These are phyloP conservation scores for Sphaerosporella brunnea DNA, from an alignment of 495 filamentous ascomycete genomes.

Conservation along the genomic window DNA sequence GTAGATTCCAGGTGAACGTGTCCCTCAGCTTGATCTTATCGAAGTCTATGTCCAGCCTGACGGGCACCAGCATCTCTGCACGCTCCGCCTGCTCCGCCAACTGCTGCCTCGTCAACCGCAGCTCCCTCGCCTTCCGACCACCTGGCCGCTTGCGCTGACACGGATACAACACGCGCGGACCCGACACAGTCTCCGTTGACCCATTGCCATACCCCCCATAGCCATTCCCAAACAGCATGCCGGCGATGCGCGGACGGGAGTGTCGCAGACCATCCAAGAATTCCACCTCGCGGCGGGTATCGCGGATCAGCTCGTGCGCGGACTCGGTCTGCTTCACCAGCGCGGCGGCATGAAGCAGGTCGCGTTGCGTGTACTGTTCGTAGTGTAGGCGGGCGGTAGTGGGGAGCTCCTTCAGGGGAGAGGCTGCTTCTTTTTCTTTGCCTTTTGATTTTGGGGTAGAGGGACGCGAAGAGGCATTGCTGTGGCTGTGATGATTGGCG, in stretches of 20 bases:
- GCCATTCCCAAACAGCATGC: constrained; percentile 53
- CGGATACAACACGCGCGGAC: constrained; percentile 63
- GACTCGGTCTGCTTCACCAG: constrained; percentile 30
- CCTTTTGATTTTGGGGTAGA: constrained; percentile 12
- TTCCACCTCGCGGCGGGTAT: constrained; percentile 37
- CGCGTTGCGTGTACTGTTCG: constrained; percentile 61
- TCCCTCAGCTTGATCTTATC: constrained; percentile 91
- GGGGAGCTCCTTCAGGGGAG: constrained; percentile 12
- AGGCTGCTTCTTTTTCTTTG: constrained; percentile 5
- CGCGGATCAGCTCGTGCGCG: constrained; percentile 22
- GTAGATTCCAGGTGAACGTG: constrained; percentile 96
- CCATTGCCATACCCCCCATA: constrained; percentile 84
- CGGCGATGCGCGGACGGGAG: constrained; percentile 39
- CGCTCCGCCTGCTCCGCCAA: constrained; percentile 70
- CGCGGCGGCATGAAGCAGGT: constrained; percentile 49
- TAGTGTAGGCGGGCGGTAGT: constrained; percentile 29
- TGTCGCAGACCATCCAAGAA: constrained; percentile 34
- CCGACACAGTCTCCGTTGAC: constrained; percentile 44
- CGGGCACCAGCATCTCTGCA: constrained; percentile 74
- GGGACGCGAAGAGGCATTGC: constrained; percentile 14
- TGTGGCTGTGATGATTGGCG: constrained; percentile 2
- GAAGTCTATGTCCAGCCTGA: constrained; percentile 84
- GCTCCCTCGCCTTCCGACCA: constrained; percentile 48
- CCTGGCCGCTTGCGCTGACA: constrained; percentile 51
- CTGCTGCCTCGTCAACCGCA: constrained; percentile 59